Evolutionary conservation across 2,329 filamentous ascomycete genomes (phyloP).

Genomic region (Botryotinia calthae): DNA sequence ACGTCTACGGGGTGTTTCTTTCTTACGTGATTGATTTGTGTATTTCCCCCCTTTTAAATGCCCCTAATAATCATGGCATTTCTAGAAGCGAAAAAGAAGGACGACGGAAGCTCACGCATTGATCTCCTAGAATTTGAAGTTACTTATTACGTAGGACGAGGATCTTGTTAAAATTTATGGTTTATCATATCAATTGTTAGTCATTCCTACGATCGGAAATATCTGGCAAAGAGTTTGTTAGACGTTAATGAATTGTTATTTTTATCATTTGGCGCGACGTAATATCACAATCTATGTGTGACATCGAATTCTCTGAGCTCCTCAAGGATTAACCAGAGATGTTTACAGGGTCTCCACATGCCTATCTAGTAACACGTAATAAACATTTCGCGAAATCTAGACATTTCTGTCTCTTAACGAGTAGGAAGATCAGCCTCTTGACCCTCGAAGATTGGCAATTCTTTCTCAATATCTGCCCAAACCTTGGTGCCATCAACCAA

Average conservation of each 20-base stretch:
- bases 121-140: not conserved
- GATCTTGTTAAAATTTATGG: not conserved
- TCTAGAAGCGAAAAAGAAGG: conserved; percentile 5
- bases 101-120: not conserved
- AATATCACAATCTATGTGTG: not conserved
- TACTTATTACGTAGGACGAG: not conserved
- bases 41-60: not conserved
- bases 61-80: not conserved
- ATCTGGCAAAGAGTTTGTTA: not conserved
- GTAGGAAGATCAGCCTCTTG: conserved; percentile 53
- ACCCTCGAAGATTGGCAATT: conserved; percentile 80
- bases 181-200: not conserved
- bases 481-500: conserved; percentile 52
- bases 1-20: not conserved
- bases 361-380: not conserved
- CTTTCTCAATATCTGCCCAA: conserved; percentile 68
- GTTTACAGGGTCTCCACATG: conserved; percentile 4
- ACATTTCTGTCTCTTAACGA: conserved; percentile 19
- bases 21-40: not conserved
- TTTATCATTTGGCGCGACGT: not conserved
- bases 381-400: not conserved
- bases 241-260: not conserved
- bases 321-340: conserved; percentile 5
- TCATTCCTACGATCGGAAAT: not conserved
- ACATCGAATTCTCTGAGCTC: not conserved